Percentiles rank a stretch among this genome's conserved stretches.
phyloP scores from a whole-genome alignment of 192 early-diverging fungal genomes.

The Backusella tarrabulga region DNA sequence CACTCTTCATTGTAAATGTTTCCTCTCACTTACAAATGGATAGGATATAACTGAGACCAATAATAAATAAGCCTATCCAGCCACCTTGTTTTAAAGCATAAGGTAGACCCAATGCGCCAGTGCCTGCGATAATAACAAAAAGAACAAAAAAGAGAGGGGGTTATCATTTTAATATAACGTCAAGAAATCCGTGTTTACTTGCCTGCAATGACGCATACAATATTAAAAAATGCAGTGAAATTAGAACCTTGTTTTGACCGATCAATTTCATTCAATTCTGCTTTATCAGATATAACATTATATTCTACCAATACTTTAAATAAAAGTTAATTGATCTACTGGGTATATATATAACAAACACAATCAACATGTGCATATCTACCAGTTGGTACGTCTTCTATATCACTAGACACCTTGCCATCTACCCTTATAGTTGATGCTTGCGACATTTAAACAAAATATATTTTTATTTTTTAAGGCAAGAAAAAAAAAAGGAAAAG shows the following conservation, averaged over 20 bases:
- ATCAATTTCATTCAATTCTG: background rate
- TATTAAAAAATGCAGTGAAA: constrained; percentile 45
- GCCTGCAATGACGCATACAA: constrained; percentile 71
- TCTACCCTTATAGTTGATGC: background rate
- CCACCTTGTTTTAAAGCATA: constrained; percentile 75
- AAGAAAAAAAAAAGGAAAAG: background rate
- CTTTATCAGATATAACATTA: background rate
- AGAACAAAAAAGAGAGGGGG: constrained; percentile 5
- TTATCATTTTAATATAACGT: background rate
- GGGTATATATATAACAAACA: background rate
- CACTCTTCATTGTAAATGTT: background rate
- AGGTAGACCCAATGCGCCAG: constrained; percentile 81
- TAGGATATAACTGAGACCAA: constrained; percentile 27
- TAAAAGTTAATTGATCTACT: background rate
- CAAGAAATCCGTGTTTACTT: constrained; percentile 14
- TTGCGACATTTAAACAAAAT: background rate
- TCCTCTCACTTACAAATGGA: constrained; percentile 38
- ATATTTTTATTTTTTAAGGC: no score
- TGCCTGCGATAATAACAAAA: constrained; percentile 70
- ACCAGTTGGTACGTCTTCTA: background rate
- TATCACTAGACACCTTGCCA: background rate
- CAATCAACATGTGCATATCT: background rate
- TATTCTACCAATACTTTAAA: background rate
- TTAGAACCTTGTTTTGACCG: constrained; percentile 11
- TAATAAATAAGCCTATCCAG: constrained; percentile 64